Evolutionary conservation across 164 flowering plant genomes (phyloP), one percentile per base, ranked within the genome.

Genomic region (Litsea cubeba): DNA sequence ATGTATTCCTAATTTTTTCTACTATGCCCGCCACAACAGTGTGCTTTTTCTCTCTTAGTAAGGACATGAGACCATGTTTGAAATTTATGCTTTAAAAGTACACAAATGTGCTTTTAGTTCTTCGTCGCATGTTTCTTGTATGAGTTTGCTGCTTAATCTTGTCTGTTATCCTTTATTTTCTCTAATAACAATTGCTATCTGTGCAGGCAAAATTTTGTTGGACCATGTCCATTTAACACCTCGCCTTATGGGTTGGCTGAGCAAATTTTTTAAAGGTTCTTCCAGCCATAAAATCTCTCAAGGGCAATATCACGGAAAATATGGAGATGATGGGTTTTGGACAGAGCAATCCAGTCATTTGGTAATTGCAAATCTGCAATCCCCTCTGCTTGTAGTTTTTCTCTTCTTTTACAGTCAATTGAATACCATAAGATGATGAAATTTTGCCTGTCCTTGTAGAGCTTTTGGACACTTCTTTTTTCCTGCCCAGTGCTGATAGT

Each of bases 241-340:
- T 65, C 54, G 69, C 73, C 66, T 82, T 64, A 91, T 91, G 98
- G 93, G 92, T 71, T 93, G 98, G 98, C 83, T 93, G 74, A 87
- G 78, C 79, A 90, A 91, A 76, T 81, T 91, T 74, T 76, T 76
- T 67, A 76, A 72, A 72, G 79, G 79, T 57, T 71, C 67, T 35
- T 73, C 79, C 62, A 76, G 66, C 71, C 79, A 76, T 63, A 71
- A 65, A 58, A 40, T 76, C 23, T 54, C 74, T 28, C 67, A 76
- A 28, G 79, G 79, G 23, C 79, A 76, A 58, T 85, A 79, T 79
- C 87, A 84, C 71, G 90, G 87, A 57, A 85, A 72, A 60, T 83
- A 84, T 79, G 86, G 75, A 71, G 88, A 88, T 50, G 90, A 84
- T 57, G 68, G 76, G n/a, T 50, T 74, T 74, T 82, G 74, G 84